A percentile compares a stretch with the other conserved stretches of the same genome.
phyloP scores from a whole-genome alignment of 1,139 yeast species.

The Spencermartinsiella ligniputridi region DNA sequence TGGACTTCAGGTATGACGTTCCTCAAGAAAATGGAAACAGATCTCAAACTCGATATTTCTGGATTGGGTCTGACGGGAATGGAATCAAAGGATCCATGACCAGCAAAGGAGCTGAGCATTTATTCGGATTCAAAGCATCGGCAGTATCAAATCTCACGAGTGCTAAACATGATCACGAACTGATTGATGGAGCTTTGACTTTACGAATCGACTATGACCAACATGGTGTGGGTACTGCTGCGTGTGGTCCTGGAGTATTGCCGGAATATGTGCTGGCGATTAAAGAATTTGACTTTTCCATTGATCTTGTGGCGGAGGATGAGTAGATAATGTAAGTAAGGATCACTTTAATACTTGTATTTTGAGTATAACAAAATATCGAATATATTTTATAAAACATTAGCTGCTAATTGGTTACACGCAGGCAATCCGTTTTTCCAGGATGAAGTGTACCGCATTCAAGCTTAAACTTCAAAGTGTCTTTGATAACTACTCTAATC shows the following conservation, averaged over 20 bases:
- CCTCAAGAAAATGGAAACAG: constrained; percentile 39
- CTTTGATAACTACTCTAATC: no score
- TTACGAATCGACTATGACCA: constrained; percentile 32
- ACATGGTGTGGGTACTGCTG: constrained; percentile 35
- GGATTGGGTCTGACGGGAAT: constrained; percentile 7
- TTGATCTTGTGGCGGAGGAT: constrained; percentile 3
- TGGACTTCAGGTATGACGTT: constrained; percentile 31
- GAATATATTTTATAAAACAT: no score
- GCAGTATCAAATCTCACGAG: constrained; percentile 15
- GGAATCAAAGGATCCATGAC: constrained; percentile 5
- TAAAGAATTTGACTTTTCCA: background rate
- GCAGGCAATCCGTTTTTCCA: no score
- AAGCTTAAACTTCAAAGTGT: no score
- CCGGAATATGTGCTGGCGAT: constrained; percentile 11
- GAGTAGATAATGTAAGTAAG: no score
- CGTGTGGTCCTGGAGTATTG: constrained; percentile 33
- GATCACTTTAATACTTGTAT: no score
- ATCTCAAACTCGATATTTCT: constrained; percentile 33
- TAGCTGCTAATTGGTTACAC: no score
- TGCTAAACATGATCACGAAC: constrained; percentile 33
- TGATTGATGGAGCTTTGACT: constrained; percentile 16
- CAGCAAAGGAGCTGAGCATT: constrained; percentile 3
- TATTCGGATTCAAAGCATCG: constrained; percentile 17
- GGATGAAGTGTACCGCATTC: no score
- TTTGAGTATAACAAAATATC: no score